A percentile compares a stretch with the other conserved stretches of the same genome.
phyloP scores from a whole-genome alignment of 257 asterid species.

The Ophiorrhiza pumila region DNA sequence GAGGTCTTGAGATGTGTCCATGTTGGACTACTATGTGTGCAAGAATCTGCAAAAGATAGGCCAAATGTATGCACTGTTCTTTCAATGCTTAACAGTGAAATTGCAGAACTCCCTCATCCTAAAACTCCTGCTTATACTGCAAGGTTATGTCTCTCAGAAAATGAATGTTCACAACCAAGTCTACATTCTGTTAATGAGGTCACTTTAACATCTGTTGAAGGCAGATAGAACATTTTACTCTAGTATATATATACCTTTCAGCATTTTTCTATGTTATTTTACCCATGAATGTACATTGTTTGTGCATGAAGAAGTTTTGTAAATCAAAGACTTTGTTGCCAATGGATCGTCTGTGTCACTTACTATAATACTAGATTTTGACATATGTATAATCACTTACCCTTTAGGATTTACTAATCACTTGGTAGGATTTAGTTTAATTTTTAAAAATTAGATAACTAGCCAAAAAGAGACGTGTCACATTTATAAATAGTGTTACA shows the following conservation, averaged over 20 bases:
- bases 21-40: slow-evolving; percentile 61
- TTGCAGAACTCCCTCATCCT: slow-evolving; percentile 47
- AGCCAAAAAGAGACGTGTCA: too few species aligned
- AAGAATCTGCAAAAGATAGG: slow-evolving; percentile 52
- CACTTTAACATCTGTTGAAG: slow-evolving; percentile 34
- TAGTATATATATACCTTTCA: too few species aligned
- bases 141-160: slow-evolving; percentile 21
- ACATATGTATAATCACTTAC: too few species aligned
- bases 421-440: too few species aligned
- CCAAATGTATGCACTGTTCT: slow-evolving; percentile 45
- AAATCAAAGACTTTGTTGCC: not conserved
- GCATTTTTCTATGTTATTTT: not conserved
- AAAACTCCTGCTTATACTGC: slow-evolving; percentile 36
- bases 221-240: slow-evolving; percentile 22
- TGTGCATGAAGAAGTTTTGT: not conserved
- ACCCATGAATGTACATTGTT: too few species aligned
- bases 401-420: too few species aligned
- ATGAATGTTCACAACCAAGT: slow-evolving; percentile 29
- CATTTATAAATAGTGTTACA: too few species aligned
- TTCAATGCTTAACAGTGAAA: slow-evolving; percentile 53
- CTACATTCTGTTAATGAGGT: slow-evolving; percentile 31
- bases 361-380: too few species aligned
- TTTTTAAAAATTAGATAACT: too few species aligned
- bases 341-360: too few species aligned
- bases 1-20: slow-evolving; percentile 54